phyloP scores from a whole-genome alignment of 805 yeast genomes.

The Sporopachydermia lactativora region DNA sequence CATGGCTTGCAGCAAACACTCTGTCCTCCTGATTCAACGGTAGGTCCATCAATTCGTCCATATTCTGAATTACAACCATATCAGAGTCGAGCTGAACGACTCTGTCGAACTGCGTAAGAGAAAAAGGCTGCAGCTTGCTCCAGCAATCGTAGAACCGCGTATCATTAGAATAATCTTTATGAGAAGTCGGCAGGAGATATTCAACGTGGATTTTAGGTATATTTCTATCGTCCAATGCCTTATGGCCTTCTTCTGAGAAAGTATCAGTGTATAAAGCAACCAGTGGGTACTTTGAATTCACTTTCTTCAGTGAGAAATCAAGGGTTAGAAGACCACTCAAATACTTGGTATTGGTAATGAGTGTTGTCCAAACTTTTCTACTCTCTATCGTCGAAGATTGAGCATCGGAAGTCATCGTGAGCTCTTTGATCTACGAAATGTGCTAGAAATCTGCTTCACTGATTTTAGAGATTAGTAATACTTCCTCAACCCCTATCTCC shows the following conservation, averaged over 20 bases:
- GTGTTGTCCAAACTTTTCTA: slow-evolving; percentile 36
- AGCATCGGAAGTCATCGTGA: too few species aligned
- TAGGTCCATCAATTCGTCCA: slow-evolving; percentile 45
- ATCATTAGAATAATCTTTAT: slow-evolving; percentile 34
- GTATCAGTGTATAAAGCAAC: slow-evolving; percentile 40
- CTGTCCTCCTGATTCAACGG: slow-evolving; percentile 20
- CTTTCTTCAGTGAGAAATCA: slow-evolving; percentile 29
- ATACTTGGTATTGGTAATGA: slow-evolving; percentile 38
- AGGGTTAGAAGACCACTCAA: slow-evolving; percentile 37
- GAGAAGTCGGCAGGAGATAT: slow-evolving; percentile 27
- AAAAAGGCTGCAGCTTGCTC: slow-evolving; percentile 45
- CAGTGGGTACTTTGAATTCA: slow-evolving; percentile 33
- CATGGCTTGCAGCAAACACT: slow-evolving; percentile 43
- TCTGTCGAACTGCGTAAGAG: slow-evolving; percentile 34
- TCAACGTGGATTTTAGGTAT: slow-evolving; percentile 29
- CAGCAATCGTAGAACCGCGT: slow-evolving; percentile 46
- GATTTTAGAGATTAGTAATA: too few species aligned
- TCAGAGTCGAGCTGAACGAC: slow-evolving; percentile 45
- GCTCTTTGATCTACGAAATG: too few species aligned
- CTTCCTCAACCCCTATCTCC: too few species aligned
- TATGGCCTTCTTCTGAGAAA: slow-evolving; percentile 27
- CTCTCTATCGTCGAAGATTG: background rate
- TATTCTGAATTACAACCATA: slow-evolving; percentile 40
- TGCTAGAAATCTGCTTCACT: too few species aligned
- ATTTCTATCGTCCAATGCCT: slow-evolving; percentile 23